Conservation (phyloP, 164 flowering plant species). For the Annona cherimola region DNA sequence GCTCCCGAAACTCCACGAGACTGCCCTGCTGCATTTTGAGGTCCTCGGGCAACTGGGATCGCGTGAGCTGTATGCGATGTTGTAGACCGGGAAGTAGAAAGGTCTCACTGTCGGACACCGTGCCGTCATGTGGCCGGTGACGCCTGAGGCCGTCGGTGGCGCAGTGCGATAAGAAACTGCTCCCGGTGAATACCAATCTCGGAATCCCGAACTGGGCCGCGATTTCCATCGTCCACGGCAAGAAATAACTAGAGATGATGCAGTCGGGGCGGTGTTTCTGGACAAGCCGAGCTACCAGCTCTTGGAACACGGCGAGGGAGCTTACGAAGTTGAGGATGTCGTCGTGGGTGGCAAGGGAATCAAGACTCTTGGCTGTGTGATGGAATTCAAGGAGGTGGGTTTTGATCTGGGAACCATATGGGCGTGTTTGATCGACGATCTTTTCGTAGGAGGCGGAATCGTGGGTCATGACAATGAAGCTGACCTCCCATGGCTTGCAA, state of each 20-base stretch:
- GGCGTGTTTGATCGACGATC: not conserved
- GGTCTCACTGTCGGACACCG: conserved; percentile 8
- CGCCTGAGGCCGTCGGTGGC: not conserved
- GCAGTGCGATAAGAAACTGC: conserved; percentile 19
- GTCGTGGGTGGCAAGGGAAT: conserved; percentile 1
- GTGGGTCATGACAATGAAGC: conserved; percentile 9
- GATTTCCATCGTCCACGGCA: conserved; percentile 25
- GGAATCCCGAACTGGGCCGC: conserved; percentile 25
- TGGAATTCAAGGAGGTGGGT: not conserved
- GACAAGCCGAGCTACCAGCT: conserved; percentile 25
- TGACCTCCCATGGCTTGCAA: conserved; percentile 5
- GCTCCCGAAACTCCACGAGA: not conserved
- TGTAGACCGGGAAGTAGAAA: conserved; percentile 26
- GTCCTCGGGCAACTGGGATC: conserved; percentile 9
- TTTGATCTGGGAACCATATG: not conserved
- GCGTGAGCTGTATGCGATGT: conserved; percentile 18
- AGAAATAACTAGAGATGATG: conserved; percentile 31
- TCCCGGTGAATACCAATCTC: conserved; percentile 24
- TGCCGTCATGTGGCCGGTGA: conserved; percentile 11
- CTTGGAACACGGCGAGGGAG: conserved; percentile 15
- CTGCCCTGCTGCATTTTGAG: not conserved
- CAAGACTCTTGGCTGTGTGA: not conserved
- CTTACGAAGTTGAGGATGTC: conserved; percentile 7
- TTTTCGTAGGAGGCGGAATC: not conserved
- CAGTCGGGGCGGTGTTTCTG: conserved; percentile 22